A percentile compares a stretch with the other conserved stretches of the same genome.
Evolutionary conservation across 805 yeast genomes (phyloP).

Genomic region (Ogataea pignaliae): DNA sequence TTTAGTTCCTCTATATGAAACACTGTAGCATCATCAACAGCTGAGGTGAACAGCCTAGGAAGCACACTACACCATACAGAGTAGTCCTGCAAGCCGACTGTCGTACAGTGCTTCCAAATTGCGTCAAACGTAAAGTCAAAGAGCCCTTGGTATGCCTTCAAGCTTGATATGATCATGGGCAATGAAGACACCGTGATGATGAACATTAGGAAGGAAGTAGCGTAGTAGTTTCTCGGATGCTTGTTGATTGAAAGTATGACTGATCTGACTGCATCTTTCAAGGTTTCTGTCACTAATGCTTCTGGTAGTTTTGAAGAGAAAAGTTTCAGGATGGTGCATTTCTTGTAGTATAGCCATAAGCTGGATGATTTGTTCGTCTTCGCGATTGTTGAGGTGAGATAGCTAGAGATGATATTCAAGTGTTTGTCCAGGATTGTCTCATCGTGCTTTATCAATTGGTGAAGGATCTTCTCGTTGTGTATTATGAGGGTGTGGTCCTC

Average conservation of each 20-base stretch:
- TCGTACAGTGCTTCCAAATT: neutral
- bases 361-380: slow-evolving; percentile 32
- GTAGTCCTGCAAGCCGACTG: neutral
- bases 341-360: slow-evolving; percentile 28
- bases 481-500: slow-evolving; percentile 24
- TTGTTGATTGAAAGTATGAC: slow-evolving; percentile 32
- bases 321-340: slow-evolving; percentile 1
- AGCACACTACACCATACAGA: neutral
- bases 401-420: slow-evolving; percentile 7
- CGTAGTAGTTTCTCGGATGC: slow-evolving; percentile 47
- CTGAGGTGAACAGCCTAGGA: neutral
- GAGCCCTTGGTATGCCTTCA: no score
- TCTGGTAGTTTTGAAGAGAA: neutral
- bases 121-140: no score
- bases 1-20: neutral
- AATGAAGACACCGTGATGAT: slow-evolving; percentile 5
- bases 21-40: neutral
- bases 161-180: no score
- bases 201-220: slow-evolving; percentile 35
- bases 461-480: slow-evolving; percentile 6
- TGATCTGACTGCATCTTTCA: slow-evolving; percentile 5
- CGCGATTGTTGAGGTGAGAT: slow-evolving; percentile 22
- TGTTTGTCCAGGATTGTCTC: neutral
- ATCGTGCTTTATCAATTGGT: neutral
- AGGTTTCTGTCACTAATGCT: neutral